phyloP scores from a whole-genome alignment of 768 basidiomycete species.

The Astraeus odoratus region DNA sequence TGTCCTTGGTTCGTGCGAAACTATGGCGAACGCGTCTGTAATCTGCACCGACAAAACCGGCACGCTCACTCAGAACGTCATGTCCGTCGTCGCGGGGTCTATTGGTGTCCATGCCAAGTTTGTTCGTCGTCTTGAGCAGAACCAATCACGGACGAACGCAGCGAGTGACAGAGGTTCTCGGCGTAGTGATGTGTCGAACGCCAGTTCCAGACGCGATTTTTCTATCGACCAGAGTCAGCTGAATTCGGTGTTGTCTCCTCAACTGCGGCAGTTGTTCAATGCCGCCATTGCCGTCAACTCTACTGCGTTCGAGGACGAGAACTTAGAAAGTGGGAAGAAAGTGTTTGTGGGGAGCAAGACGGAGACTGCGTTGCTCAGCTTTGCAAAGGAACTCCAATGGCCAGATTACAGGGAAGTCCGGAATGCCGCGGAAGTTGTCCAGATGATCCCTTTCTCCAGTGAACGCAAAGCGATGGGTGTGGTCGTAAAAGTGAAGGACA shows the following conservation, averaged over 20 bases:
- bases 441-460: constrained; percentile 92
- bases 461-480: constrained; percentile 94
- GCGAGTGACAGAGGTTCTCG: constrained; percentile 38
- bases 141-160: constrained; percentile 65
- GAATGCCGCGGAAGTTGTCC: constrained; percentile 53
- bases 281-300: constrained; percentile 87
- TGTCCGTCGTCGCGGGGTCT: constrained; percentile 95
- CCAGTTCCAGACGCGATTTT: constrained; percentile 63
- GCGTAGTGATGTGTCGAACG: constrained; percentile 24
- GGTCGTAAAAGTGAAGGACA: constrained; percentile 54
- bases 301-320: constrained; percentile 84
- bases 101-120: constrained; percentile 94
- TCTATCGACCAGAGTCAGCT: constrained; percentile 76
- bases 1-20: constrained; percentile 94
- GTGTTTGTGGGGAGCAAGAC: constrained; percentile 92
- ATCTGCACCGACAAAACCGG: constrained; percentile 96
- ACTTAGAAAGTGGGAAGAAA: constrained; percentile 49
- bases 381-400: constrained; percentile 81
- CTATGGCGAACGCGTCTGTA: constrained; percentile 96
- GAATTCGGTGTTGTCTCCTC: constrained; percentile 52
- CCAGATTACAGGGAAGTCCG: constrained; percentile 60
- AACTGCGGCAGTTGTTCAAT: constrained; percentile 66
- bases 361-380: constrained; percentile 83
- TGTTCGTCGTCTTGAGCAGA: constrained; percentile 69
- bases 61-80: constrained; percentile 90